Percentiles rank a stretch among this genome's conserved stretches.
Conservation (phyloP, 2,329 filamentous ascomycete species). For the Whalleya microplaca region DNA sequence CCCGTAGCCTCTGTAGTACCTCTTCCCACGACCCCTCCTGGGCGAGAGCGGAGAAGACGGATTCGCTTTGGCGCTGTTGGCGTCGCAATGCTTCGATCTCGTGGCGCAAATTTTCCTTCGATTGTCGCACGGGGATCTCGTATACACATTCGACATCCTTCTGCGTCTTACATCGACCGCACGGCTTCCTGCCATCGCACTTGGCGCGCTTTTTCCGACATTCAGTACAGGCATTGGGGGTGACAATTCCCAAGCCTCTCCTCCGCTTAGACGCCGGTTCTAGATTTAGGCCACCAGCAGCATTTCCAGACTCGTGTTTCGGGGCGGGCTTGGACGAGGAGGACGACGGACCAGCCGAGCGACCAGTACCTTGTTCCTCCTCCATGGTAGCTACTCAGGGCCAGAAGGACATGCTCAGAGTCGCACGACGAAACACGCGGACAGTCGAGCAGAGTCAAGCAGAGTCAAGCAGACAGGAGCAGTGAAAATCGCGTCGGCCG, state of each 20-base stretch:
- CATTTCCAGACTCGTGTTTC: conserved; percentile 28
- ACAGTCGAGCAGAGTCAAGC: no score
- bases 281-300: conserved; percentile 26
- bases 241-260: conserved; percentile 59
- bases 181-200: conserved; percentile 64
- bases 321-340: conserved; percentile 28
- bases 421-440: background rate
- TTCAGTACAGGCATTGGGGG: conserved; percentile 64
- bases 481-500: no score
- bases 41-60: conserved; percentile 58
- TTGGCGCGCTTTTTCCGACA: conserved; percentile 66
- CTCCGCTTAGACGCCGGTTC: conserved; percentile 54
- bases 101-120: conserved; percentile 62
- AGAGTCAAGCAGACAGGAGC: no score
- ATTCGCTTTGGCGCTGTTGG: conserved; percentile 58
- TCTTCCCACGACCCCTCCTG: conserved; percentile 57
- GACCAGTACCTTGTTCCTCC: conserved; percentile 33
- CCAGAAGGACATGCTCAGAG: conserved; percentile 26
- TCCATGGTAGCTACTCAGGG: conserved; percentile 34
- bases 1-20: conserved; percentile 55
- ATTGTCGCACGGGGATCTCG: conserved; percentile 65
- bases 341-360: conserved; percentile 29
- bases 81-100: conserved; percentile 62
- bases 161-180: conserved; percentile 58
- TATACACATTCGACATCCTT: conserved; percentile 62